phyloP scores from a whole-genome alignment of 2,329 filamentous ascomycete species.

The Alternaria ventricosa region DNA sequence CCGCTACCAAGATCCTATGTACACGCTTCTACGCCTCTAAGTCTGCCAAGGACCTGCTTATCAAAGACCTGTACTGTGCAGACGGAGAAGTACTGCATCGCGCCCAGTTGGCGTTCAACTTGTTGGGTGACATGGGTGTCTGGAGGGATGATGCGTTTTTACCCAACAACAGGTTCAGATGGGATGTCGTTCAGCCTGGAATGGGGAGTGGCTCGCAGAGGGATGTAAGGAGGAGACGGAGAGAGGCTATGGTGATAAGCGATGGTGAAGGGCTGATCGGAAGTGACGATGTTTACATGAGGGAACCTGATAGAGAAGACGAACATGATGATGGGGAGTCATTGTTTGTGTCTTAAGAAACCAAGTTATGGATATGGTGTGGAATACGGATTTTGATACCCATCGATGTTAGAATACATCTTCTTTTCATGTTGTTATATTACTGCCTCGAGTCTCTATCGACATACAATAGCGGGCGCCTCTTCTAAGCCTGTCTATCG shows the following conservation, averaged over 20 bases:
- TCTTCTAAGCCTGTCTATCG: slow-evolving; percentile 17
- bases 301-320: slow-evolving; percentile 27
- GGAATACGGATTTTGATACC: neutral
- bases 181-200: neutral
- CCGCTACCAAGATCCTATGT: slow-evolving; percentile 48
- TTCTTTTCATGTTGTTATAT: neutral
- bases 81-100: slow-evolving; percentile 24
- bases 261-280: slow-evolving; percentile 79
- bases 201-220: slow-evolving; percentile 65
- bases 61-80: slow-evolving; percentile 33
- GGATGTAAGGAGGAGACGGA: slow-evolving; percentile 73
- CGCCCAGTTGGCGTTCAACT: slow-evolving; percentile 34
- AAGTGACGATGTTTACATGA: slow-evolving; percentile 79
- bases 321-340: slow-evolving; percentile 3
- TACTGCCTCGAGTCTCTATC: neutral
- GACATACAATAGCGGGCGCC: neutral
- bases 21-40: slow-evolving; percentile 39
- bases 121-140: slow-evolving; percentile 36
- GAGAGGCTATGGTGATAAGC: slow-evolving; percentile 90
- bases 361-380: neutral
- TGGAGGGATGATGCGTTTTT: slow-evolving; percentile 16
- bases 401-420: neutral
- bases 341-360: neutral
- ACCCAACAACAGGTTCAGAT: neutral
- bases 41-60: slow-evolving; percentile 22